These are phyloP conservation scores for Rhexocercosporidium sp. DNA, from an alignment of 2,329 filamentous ascomycete genomes.

Conservation along the genomic window DNA sequence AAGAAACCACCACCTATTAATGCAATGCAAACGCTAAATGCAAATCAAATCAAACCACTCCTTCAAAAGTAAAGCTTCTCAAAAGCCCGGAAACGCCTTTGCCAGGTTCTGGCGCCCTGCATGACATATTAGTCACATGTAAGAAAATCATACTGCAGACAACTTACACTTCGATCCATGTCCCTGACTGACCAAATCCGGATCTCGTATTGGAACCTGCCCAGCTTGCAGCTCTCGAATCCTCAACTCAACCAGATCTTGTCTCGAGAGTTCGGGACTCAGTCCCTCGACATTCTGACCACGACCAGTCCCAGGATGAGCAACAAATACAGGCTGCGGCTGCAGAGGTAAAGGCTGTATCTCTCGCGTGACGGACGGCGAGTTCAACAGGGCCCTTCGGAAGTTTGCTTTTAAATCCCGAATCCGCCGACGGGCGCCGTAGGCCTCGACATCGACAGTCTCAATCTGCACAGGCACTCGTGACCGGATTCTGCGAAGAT, in stretches of 20 bases:
- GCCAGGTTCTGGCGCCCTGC: constrained; percentile 34
- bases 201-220: constrained; percentile 34
- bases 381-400: constrained; percentile 15
- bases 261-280: constrained; percentile 21
- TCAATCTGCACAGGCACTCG: constrained; percentile 31
- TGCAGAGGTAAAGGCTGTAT: constrained; percentile 20
- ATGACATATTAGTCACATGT: constrained; percentile 10
- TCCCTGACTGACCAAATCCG: constrained; percentile 28
- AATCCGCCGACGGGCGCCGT: constrained; percentile 17
- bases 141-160: neutral
- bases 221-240: constrained; percentile 35
- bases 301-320: constrained; percentile 13
- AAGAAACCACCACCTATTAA: neutral
- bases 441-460: constrained; percentile 14
- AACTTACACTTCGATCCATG: constrained; percentile 32
- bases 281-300: constrained; percentile 2
- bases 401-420: constrained; percentile 21
- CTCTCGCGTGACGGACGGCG: neutral
- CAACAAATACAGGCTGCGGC: constrained; percentile 26
- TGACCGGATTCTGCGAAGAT: constrained; percentile 56
- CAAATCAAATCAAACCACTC: constrained; percentile 15
- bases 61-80: constrained; percentile 13
- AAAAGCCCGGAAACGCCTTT: constrained; percentile 39
- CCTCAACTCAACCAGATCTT: constrained; percentile 33
- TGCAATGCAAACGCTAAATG: constrained; percentile 25